These are phyloP conservation scores for Fistulina hepatica DNA, from an alignment of 1,284 basidiomycete species.

Conservation along the genomic window DNA sequence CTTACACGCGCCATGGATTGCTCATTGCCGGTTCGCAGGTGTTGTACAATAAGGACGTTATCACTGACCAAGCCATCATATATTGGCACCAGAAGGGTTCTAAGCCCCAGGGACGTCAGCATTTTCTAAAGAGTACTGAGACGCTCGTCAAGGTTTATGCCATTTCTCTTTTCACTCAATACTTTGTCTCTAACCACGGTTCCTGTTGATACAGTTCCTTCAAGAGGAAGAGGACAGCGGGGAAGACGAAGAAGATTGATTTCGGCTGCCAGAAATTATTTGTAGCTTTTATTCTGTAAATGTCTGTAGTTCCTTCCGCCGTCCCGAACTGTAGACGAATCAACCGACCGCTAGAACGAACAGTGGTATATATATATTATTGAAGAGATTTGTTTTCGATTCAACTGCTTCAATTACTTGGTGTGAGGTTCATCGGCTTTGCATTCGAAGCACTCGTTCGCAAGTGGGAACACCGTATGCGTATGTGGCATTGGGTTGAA, in stretches of 20 bases:
- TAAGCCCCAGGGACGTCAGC: slow-evolving; percentile 87
- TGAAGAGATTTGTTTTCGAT: no score
- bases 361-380: no score
- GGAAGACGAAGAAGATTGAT: slow-evolving; percentile 58
- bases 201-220: slow-evolving; percentile 47
- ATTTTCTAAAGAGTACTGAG: slow-evolving; percentile 86
- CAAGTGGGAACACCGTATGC: no score
- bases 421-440: no score
- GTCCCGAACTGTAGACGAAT: no score
- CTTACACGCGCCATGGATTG: slow-evolving; percentile 3
- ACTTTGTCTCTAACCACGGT: neutral
- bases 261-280: neutral
- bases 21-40: slow-evolving; percentile 36
- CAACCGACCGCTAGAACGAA: no score
- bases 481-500: no score
- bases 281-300: no score
- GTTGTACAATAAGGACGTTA: slow-evolving; percentile 90
- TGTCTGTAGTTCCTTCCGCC: no score
- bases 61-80: slow-evolving; percentile 91
- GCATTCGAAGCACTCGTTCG: no score
- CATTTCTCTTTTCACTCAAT: slow-evolving; percentile 1
- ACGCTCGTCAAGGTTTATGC: slow-evolving; percentile 74
- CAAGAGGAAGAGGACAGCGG: slow-evolving; percentile 65
- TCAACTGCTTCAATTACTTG: no score
- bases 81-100: slow-evolving; percentile 98